Conservation (phyloP, 768 basidiomycete genomes). For the Asterophora parasitica region DNA sequence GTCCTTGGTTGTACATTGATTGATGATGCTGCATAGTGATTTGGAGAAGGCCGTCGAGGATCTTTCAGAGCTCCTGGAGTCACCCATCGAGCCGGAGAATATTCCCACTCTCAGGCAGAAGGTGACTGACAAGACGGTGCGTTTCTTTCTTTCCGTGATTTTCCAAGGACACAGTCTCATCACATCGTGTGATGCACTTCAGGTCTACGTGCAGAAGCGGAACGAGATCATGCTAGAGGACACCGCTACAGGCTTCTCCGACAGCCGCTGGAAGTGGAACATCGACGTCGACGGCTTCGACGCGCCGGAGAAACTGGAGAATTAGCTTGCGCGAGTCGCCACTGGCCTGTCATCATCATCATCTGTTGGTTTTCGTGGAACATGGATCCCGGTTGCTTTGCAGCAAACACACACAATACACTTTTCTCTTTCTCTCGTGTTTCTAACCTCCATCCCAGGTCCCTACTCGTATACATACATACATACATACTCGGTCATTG, state of each 20-base stretch:
- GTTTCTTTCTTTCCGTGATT: conserved; percentile 18
- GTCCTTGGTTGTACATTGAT: background rate
- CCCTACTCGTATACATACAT: no score
- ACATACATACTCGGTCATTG: no score
- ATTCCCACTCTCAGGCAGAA: conserved; percentile 83
- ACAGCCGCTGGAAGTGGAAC: conserved; percentile 86
- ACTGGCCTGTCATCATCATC: no score
- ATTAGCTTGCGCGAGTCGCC: background rate
- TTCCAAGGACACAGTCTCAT: background rate
- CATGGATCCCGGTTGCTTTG: no score
- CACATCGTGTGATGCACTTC: background rate
- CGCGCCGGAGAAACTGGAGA: conserved; percentile 32
- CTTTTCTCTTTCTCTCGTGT: no score
- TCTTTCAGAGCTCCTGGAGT: conserved; percentile 87
- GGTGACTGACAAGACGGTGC: conserved; percentile 92
- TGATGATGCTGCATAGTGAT: conserved; percentile 48
- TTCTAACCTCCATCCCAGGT: no score
- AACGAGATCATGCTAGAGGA: conserved; percentile 95
- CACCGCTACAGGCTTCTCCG: conserved; percentile 84
- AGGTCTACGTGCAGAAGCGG: conserved; percentile 95
- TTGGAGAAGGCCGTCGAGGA: conserved; percentile 94
- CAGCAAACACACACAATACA: no score
- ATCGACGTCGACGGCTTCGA: conserved; percentile 67
- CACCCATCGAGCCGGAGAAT: conserved; percentile 80
- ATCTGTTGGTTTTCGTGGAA: no score